Evolutionary conservation across 2,329 filamentous ascomycete genomes (phyloP), one percentile per base, ranked within the genome.

Genomic region (Chalara sp.): DNA sequence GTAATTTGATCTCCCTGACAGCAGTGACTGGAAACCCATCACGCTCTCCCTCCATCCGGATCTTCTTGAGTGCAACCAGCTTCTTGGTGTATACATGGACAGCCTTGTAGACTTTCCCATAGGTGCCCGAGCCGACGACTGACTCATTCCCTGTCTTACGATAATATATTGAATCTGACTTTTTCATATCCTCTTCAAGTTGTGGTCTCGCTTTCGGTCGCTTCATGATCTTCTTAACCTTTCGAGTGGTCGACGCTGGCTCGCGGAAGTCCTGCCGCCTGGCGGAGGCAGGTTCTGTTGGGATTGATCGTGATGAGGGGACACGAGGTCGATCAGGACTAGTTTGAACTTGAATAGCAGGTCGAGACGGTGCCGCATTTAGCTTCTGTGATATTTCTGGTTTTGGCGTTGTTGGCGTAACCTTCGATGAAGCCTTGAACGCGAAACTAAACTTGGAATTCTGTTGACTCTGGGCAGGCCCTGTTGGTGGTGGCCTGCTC

Each of bases 61-160:
- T 95, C 62, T 88, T 86, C 72, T 96, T 96, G 53, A 96, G 73
- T 1, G 90, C 90, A 29, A 95, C 90, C 53, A 87, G 76, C 40
- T 83, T 81, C 59, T 87, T 87, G 1, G 88, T 95, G 65, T 95
- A 95, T n/a, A 93, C 88, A 63, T 96, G 89, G 6, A 90, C 74
- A n/a, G 83, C 90, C 67, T 95, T 95, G 75, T 95, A 96, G 5
- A 96, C 90, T 67, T 95, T 95, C 48, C 89, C 93, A 62, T 96
- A 97, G 0, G 92, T 97, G 8, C 92, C 92, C 42, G 92, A 95
- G 12, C 92, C 92, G 21, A 97, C 86, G 0, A 97, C 92, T 0
- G 92, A 97, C 66, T 95, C 92, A 60, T 97, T 96, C n/a, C 92
- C 92, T 1, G 91, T 91, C 65, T 96, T 97, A 56, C 92, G 80